Percentiles rank a stretch among this genome's conserved stretches.
Conservation (phyloP, 306 rosid genomes). For the Sicyos edulis region DNA sequence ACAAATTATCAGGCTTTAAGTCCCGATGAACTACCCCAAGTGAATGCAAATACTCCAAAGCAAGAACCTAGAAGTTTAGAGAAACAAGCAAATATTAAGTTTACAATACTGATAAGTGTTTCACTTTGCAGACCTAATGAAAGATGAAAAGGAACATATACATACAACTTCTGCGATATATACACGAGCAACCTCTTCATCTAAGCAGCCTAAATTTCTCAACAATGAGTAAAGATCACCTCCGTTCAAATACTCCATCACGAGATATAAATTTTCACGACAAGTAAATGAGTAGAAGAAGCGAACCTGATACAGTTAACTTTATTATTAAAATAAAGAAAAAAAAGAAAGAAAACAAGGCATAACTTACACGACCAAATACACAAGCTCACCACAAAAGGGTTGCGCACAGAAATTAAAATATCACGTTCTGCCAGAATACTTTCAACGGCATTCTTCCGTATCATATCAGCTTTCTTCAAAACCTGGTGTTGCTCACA, state of each 20-base stretch:
- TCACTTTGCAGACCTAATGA: constrained; percentile 1
- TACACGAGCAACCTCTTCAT: constrained; percentile 89
- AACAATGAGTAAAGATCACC: constrained; percentile 93
- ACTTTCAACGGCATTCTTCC: constrained; percentile 99
- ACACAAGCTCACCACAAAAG: constrained; percentile 93
- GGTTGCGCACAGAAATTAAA: constrained; percentile 96
- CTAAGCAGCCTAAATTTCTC: constrained; percentile 94
- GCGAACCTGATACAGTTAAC: constrained; percentile 64
- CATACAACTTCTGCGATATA: constrained; percentile 97
- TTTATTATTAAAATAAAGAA: neutral
- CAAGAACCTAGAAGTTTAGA: constrained; percentile 60
- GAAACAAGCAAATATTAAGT: neutral
- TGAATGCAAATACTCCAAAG: constrained; percentile 94
- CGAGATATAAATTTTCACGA: constrained; percentile 90
- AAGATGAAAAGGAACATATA: constrained; percentile 18
- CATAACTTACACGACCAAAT: constrained; percentile 22
- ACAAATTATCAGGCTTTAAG: constrained; percentile 92
- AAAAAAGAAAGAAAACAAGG: neutral
- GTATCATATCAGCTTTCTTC: constrained; percentile 96
- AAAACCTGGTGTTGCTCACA: constrained; percentile 57
- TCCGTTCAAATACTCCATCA: constrained; percentile 98
- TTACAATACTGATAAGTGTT: neutral
- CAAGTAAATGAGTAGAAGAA: constrained; percentile 98
- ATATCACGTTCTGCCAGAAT: constrained; percentile 97
- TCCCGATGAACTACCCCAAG: constrained; percentile 90